Percentiles rank a stretch among this genome's conserved stretches.
Conservation (phyloP, 179 eudicot species). For the Vitellaria paradoxa region DNA sequence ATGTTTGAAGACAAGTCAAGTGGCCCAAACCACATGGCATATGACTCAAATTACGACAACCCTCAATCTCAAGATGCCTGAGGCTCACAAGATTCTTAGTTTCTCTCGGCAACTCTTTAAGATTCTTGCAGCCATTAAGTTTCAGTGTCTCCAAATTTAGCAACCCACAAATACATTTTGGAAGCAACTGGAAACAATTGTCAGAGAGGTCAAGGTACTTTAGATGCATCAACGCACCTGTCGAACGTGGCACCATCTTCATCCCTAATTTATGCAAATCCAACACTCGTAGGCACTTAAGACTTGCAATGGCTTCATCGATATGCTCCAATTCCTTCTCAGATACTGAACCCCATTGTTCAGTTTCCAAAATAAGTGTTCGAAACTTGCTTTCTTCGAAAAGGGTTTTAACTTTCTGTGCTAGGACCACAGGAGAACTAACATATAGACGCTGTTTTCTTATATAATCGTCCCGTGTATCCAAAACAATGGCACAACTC, state of each 20-base stretch:
- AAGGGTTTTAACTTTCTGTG: no score
- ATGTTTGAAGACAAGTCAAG: constrained; percentile 1
- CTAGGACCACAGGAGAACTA: no score
- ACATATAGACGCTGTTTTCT: no score
- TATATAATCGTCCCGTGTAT: not conserved
- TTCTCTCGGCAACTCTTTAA: not conserved
- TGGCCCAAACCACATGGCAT: constrained; percentile 7
- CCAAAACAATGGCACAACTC: not conserved
- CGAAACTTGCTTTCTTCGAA: no score
- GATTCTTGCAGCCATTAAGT: not conserved
- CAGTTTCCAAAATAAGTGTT: not conserved
- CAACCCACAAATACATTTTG: not conserved
- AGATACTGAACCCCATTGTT: not conserved
- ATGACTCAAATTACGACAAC: not conserved
- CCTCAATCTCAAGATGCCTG: not conserved
- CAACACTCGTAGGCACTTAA: not conserved
- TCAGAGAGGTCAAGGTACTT: not conserved
- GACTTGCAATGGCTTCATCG: not conserved
- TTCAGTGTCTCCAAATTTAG: not conserved
- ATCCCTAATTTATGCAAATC: not conserved
- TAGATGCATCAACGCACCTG: not conserved
- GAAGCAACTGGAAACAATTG: not conserved
- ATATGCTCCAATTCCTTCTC: not conserved
- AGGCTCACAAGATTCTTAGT: not conserved
- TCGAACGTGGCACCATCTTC: not conserved